phyloP scores from a whole-genome alignment of 257 asterid genomes.

The Nyctanthes arbortristis region DNA sequence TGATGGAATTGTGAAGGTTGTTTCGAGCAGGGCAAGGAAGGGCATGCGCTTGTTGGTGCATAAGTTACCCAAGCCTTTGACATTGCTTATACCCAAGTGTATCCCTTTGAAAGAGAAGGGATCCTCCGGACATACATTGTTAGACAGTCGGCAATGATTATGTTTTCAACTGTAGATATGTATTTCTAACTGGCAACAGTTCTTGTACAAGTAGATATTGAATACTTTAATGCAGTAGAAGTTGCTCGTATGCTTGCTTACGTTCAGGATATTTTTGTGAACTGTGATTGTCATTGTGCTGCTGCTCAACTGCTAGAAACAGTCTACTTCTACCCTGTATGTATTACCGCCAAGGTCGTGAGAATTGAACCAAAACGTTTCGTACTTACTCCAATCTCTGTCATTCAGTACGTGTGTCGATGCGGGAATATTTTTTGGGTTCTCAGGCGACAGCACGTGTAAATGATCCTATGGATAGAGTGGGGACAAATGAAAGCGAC shows the following conservation, averaged over 20 bases:
- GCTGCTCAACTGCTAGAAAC: no score
- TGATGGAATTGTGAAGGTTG: slow-evolving; percentile 39
- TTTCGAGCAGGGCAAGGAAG: slow-evolving; percentile 21
- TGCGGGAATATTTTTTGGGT: no score
- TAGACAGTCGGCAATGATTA: slow-evolving; percentile 22
- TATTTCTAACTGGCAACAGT: not conserved
- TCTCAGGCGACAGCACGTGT: no score
- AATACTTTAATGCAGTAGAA: not conserved
- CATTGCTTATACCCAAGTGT: slow-evolving; percentile 9
- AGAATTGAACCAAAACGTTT: no score
- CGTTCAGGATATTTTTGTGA: no score
- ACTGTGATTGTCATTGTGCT: no score
- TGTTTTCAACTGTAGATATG: not conserved
- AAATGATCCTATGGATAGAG: no score
- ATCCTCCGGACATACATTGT: slow-evolving; percentile 19
- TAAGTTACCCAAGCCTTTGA: slow-evolving; percentile 29
- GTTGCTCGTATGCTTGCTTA: not conserved
- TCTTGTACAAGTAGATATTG: not conserved
- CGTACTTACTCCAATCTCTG: no score
- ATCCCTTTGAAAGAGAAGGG: slow-evolving; percentile 25
- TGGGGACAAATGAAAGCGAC: no score
- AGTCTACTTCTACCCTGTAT: no score
- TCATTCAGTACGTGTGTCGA: no score
- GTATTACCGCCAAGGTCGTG: no score
- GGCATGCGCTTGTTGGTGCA: slow-evolving; percentile 18